phyloP scores from a whole-genome alignment of 306 rosid species.

The Alnus glutinosa region DNA sequence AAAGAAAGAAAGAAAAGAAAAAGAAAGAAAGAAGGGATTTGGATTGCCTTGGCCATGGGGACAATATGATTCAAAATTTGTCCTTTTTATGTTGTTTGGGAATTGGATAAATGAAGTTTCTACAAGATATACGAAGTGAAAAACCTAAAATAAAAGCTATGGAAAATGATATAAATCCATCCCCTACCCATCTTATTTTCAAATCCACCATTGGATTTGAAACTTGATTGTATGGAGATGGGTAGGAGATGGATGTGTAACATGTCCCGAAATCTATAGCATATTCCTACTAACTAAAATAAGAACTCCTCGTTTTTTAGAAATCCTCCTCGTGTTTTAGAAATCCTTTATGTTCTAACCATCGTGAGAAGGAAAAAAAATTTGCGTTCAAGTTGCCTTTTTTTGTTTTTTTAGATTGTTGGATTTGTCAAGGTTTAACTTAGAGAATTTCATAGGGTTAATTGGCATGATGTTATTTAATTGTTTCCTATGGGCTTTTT shows the following conservation, averaged over 20 bases:
- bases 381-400: not conserved
- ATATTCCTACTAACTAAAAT: not conserved
- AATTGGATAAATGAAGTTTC: not conserved
- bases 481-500: not conserved
- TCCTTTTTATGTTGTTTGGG: not conserved
- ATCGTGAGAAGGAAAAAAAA: not conserved
- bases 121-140: not conserved
- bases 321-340: too few relatives aligned
- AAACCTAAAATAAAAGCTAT: not conserved
- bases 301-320: not conserved
- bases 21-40: not conserved
- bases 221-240: too few relatives aligned
- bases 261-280: not conserved
- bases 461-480: not conserved
- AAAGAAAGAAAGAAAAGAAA: not conserved
- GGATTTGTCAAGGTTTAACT: not conserved
- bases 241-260: too few relatives aligned
- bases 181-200: too few relatives aligned
- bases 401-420: too few relatives aligned
- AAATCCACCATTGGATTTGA: too few relatives aligned
- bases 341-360: not conserved
- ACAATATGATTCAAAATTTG: not conserved
- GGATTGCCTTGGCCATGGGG: not conserved
- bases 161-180: too few relatives aligned
- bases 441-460: not conserved